Conservation (phyloP, 169 alveolate species). For the Neospora caninum region DNA sequence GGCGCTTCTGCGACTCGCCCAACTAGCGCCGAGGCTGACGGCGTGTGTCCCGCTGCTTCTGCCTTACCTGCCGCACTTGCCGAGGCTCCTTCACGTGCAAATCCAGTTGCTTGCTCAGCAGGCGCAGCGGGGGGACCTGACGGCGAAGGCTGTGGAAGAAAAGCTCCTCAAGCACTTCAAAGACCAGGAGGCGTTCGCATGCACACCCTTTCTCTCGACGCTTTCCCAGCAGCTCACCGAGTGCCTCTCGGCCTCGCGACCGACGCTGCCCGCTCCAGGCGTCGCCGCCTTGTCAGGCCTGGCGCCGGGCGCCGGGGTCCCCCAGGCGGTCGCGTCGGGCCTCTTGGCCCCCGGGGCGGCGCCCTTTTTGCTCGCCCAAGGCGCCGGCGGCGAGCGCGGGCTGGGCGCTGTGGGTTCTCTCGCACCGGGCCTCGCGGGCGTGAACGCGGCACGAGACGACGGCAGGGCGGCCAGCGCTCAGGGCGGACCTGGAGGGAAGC, state of each 20-base stretch:
- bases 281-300: not conserved
- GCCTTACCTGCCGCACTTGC: not conserved
- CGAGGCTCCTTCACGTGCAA: slow-evolving; percentile 16
- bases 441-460: not conserved
- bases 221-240: not conserved
- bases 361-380: not conserved
- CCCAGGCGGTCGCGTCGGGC: not conserved
- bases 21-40: not conserved
- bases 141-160: not conserved
- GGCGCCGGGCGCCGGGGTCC: slow-evolving; percentile 9
- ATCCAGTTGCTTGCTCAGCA: slow-evolving; percentile 21
- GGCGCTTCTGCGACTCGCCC: not conserved
- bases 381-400: not conserved
- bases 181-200: not conserved
- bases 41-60: not conserved
- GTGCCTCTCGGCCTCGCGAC: not conserved
- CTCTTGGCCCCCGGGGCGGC: not conserved
- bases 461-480: not conserved
- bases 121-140: slow-evolving; percentile 2
- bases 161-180: not conserved
- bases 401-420: not conserved
- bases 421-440: not conserved
- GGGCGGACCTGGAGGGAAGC: not conserved
- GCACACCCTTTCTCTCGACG: not conserved
- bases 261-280: not conserved